Evolutionary conservation across 106 monocot genomes (phyloP).

Genomic region (Ottelia alismoides): DNA sequence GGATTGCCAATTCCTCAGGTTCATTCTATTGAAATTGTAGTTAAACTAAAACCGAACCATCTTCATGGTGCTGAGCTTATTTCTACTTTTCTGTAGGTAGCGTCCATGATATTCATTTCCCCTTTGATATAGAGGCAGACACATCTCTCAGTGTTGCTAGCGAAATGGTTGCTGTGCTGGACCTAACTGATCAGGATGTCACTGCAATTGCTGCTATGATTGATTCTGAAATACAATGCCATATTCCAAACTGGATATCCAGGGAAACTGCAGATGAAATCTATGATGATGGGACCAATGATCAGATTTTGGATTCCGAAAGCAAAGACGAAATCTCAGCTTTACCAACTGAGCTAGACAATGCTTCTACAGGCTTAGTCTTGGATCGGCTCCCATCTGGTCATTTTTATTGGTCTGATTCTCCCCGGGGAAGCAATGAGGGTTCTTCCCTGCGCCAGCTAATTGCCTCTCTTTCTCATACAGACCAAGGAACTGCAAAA

Average conservation of each 20-base stretch:
- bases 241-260: conserved; percentile 43
- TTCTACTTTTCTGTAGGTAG: conserved; percentile 28
- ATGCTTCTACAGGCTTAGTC: conserved; percentile 14
- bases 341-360: conserved; percentile 18
- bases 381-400: conserved; percentile 62
- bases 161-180: conserved; percentile 57
- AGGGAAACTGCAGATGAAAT: conserved; percentile 7
- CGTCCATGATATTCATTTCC: conserved; percentile 48
- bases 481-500: conserved; percentile 1
- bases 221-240: conserved; percentile 48
- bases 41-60: not conserved
- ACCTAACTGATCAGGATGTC: conserved; percentile 57
- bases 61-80: not conserved
- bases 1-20: conserved; percentile 61
- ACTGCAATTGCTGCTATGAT: conserved; percentile 66
- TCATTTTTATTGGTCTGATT: conserved; percentile 54
- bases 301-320: conserved; percentile 11
- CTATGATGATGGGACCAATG: conserved; percentile 2
- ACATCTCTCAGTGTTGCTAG: conserved; percentile 55
- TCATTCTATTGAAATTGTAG: not conserved
- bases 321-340: conserved; percentile 21
- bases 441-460: conserved; percentile 5
- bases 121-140: conserved; percentile 61
- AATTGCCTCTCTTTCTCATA: conserved; percentile 6
- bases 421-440: conserved; percentile 21